A percentile compares a stretch with the other conserved stretches of the same genome.
Conservation (phyloP, 108 stramenopile genomes). For the Skeletonema costatum region DNA sequence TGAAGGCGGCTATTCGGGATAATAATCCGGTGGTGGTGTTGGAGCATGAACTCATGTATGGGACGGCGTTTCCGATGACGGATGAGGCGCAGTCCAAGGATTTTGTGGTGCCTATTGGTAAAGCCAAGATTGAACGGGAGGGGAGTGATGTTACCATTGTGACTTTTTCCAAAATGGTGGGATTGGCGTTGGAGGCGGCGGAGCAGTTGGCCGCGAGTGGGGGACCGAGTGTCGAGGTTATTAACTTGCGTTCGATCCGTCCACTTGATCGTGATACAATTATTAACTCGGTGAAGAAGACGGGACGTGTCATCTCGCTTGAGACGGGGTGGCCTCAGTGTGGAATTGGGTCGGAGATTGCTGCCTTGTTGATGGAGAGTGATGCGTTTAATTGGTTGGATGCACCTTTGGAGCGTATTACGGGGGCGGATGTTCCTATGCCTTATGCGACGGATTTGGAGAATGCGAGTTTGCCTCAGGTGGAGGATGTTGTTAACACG, state of each 20-base stretch:
- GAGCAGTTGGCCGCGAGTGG: conserved; percentile 87
- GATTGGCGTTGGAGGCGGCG: conserved; percentile 92
- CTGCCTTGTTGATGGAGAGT: conserved; percentile 94
- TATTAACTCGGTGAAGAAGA: conserved; percentile 94
- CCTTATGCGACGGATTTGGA: conserved; percentile 97
- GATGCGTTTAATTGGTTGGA: conserved; percentile 99
- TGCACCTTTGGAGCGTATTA: conserved; percentile 97
- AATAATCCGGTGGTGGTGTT: conserved; percentile 98
- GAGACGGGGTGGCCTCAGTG: conserved; percentile 99
- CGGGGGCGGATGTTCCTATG: conserved; percentile 99
- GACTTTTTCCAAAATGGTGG: conserved; percentile 92
- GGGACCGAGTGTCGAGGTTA: conserved; percentile 83
- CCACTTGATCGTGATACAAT: conserved; percentile 97
- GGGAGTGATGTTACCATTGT: conserved; percentile 97
- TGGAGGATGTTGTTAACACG: conserved; percentile 91
- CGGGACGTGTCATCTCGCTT: conserved; percentile 91
- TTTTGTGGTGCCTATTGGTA: conserved; percentile 90
- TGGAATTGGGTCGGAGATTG: conserved; percentile 97
- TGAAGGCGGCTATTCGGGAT: conserved; percentile 99
- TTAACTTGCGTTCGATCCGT: conserved; percentile 95
- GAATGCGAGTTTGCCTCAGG: conserved; percentile 90
- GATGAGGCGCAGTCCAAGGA: conserved; percentile 92
- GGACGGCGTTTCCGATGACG: conserved; percentile 92
- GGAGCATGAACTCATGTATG: conserved; percentile 99
- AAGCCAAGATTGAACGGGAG: conserved; percentile 91